These are phyloP conservation scores for Peronosclerospora sorghi DNA, from an alignment of 352 stramenopile species.

Conservation along the genomic window DNA sequence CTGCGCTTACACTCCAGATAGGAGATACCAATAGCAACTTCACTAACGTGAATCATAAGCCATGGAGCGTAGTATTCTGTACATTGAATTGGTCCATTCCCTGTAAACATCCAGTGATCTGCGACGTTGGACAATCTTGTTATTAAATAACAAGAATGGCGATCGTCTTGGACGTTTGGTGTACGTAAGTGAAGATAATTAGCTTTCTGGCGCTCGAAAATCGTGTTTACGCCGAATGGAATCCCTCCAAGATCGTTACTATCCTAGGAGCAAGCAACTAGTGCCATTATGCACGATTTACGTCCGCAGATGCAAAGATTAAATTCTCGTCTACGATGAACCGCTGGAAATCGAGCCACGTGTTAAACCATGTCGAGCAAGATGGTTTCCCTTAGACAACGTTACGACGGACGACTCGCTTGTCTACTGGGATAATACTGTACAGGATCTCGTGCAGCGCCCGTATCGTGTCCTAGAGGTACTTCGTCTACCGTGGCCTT, in stretches of 20 bases:
- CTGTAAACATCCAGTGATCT: slow-evolving; percentile 8
- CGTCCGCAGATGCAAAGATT: slow-evolving; percentile 28
- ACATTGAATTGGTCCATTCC: slow-evolving; percentile 32
- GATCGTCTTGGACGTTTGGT: slow-evolving; percentile 32
- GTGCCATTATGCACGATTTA: slow-evolving; percentile 25
- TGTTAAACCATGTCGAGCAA: slow-evolving; percentile 31
- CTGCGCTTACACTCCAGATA: slow-evolving; percentile 9
- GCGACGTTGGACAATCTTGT: slow-evolving; percentile 22
- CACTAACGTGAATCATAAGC: too few relatives aligned
- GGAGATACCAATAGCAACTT: too few relatives aligned
- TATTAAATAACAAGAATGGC: slow-evolving; percentile 24
- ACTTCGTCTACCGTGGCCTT: slow-evolving; percentile 28
- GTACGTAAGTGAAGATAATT: slow-evolving; percentile 37
- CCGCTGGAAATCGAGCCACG: slow-evolving; percentile 33
- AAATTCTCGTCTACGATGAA: slow-evolving; percentile 45
- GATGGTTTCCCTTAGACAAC: slow-evolving; percentile 44
- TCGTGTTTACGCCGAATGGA: slow-evolving; percentile 34
- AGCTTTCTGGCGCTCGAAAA: slow-evolving; percentile 28
- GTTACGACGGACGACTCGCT: slow-evolving; percentile 12
- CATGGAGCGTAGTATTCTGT: slow-evolving; percentile 26
- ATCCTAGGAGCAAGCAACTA: slow-evolving; percentile 14
- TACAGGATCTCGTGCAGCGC: slow-evolving; percentile 25
- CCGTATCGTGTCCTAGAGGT: slow-evolving; percentile 27
- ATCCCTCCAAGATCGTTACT: slow-evolving; percentile 20
- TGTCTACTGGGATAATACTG: slow-evolving; percentile 45